These are phyloP conservation scores for Mycena polygramma DNA, from an alignment of 768 basidiomycete species.

Conservation along the genomic window DNA sequence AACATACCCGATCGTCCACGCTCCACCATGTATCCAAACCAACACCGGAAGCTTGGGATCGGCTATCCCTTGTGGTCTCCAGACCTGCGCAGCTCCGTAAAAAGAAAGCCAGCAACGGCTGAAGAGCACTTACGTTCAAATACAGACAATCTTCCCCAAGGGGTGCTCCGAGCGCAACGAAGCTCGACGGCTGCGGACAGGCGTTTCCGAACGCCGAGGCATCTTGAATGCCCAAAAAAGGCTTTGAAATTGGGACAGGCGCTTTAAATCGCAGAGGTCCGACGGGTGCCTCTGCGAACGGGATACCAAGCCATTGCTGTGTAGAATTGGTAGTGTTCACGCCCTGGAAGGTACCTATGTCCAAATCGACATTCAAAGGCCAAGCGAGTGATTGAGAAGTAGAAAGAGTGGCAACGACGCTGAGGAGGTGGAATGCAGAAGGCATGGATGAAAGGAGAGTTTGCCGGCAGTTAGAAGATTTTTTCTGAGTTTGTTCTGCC, in stretches of 20 bases:
- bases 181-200: slow-evolving; percentile 63
- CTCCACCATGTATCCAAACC: slow-evolving; percentile 55
- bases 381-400: too few relatives aligned
- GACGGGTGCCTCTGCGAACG: slow-evolving; percentile 68
- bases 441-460: too few relatives aligned
- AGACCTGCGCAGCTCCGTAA: slow-evolving; percentile 45
- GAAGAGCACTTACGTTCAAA: slow-evolving; percentile 55
- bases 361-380: too few relatives aligned
- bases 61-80: slow-evolving; percentile 47
- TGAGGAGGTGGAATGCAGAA: too few relatives aligned
- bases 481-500: too few relatives aligned
- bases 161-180: slow-evolving; percentile 55
- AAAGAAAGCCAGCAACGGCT: too few relatives aligned
- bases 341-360: slow-evolving; percentile 63
- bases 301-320: slow-evolving; percentile 73
- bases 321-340: slow-evolving; percentile 56
- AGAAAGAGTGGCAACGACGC: too few relatives aligned
- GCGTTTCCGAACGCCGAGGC: slow-evolving; percentile 67
- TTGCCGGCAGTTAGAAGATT: too few relatives aligned
- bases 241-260: slow-evolving; percentile 57
- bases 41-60: slow-evolving; percentile 52
- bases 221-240: slow-evolving; percentile 42
- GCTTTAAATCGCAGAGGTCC: slow-evolving; percentile 70
- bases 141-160: slow-evolving; percentile 68
- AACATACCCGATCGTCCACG: too few relatives aligned